Evolutionary conservation across 2,329 filamentous ascomycete species (phyloP), one percentile per base, ranked within the genome.

Genomic region (Curvularia spicifera): DNA sequence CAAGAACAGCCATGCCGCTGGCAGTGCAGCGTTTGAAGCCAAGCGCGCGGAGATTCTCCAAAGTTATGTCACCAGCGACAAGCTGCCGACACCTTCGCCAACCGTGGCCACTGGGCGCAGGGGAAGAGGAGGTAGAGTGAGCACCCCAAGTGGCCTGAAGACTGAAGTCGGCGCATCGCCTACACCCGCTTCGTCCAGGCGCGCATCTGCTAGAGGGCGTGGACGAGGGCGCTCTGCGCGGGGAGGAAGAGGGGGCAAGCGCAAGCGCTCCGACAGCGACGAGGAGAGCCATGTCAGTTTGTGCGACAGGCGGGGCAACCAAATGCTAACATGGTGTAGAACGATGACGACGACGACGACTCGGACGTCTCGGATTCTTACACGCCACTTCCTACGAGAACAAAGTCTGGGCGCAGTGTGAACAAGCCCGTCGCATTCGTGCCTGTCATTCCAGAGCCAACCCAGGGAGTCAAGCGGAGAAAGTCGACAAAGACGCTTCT

Each of bases 341-440:
- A 75, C 61, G 63, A 66, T 46, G 63, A 69, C n/a, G 56, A 60
- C 49, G 56, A 60, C 49, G 76, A 76, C 50, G 76, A 77, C 50
- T 78, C 77, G 8, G 76, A 78, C 51, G 72, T 77, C 45, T 79
- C 77, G 20, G 69, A 71, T 49, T 78, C 81, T 47, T 81, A 84
- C 61, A 84, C 84, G 8, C 82, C 83, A 20, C 79, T 85, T 18
- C 83, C 85, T 3, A 90, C 87, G 29, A 87, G 85, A 71, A 93
- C 90, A 9, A 91, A 91, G 71, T 93, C 89, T 20, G 91, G 91
- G 37, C 85, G 91, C 60, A 86, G 88, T 57, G 84, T 92, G 35
- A 87, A 85, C 60, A 89, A 88, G 77, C 86, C 89, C 45, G 78
- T 86, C 57, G 79, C 84, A 61, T 87, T 87, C 78, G 82, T 89